A percentile compares a stretch with the other conserved stretches of the same genome.
phyloP scores from a whole-genome alignment of 192 early-diverging fungal species.

The Kappamyces sp. region DNA sequence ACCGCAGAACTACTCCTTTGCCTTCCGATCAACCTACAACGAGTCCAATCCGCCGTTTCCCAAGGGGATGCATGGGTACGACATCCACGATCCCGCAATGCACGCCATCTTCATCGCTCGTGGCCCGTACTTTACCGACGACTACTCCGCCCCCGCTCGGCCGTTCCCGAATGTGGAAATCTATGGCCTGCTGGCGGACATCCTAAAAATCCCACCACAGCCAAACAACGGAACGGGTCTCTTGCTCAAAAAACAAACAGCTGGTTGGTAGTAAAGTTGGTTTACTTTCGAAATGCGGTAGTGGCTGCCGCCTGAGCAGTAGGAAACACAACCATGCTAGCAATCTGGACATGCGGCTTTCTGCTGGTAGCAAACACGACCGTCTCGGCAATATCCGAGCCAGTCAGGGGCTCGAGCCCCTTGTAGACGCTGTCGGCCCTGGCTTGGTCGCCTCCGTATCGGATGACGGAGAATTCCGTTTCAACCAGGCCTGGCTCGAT shows the following conservation, averaged over 20 bases:
- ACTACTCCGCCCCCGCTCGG: constrained; percentile 31
- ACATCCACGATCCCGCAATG: constrained; percentile 70
- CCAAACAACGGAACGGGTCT: constrained; percentile 66
- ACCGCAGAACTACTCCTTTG: constrained; percentile 24
- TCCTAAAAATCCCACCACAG: constrained; percentile 53
- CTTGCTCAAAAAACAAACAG: no score
- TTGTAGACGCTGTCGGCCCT: constrained; percentile 61
- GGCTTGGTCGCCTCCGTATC: constrained; percentile 64
- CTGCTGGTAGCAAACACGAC: constrained; percentile 75
- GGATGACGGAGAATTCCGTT: constrained; percentile 84
- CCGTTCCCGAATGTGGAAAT: constrained; percentile 68
- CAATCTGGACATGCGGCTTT: constrained; percentile 69
- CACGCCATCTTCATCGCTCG: constrained; percentile 76
- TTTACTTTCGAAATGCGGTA: constrained; percentile 14
- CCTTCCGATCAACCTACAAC: constrained; percentile 13
- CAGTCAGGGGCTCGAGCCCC: constrained; percentile 64
- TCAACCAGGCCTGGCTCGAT: constrained; percentile 78
- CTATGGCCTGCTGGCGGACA: constrained; percentile 55
- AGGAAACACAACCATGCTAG: constrained; percentile 57
- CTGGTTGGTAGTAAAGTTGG: no score
- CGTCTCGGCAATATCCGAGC: constrained; percentile 64
- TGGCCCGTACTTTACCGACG: constrained; percentile 56
- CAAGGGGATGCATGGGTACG: constrained; percentile 70
- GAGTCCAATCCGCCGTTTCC: constrained; percentile 15
- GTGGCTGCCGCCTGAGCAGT: constrained; percentile 43